A percentile compares a stretch with the other conserved stretches of the same genome.
Evolutionary conservation across 139 green algal genomes (phyloP).

Genomic region (Astrephomene gubernaculifera): DNA sequence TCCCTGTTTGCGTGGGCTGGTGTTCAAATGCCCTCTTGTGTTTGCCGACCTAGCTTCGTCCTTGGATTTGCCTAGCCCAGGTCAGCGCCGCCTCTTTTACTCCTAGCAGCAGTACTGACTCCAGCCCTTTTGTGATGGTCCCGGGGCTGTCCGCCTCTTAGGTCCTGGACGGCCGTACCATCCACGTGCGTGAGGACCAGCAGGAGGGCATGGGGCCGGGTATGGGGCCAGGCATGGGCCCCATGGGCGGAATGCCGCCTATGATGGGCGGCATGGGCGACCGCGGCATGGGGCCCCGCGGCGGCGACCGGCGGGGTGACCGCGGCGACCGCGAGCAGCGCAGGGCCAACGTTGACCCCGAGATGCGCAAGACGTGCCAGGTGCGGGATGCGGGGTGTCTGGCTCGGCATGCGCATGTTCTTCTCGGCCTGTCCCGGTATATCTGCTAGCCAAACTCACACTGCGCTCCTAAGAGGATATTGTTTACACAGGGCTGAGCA

Average conservation of each 20-base stretch:
- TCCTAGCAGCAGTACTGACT: no score
- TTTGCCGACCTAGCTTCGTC: no score
- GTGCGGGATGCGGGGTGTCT: no score
- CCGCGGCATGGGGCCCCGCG: background rate
- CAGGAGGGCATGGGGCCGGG: slow-evolving; percentile 64
- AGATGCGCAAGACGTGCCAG: slow-evolving; percentile 45
- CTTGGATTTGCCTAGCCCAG: no score
- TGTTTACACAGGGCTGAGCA: no score
- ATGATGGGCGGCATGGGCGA: slow-evolving; percentile 1
- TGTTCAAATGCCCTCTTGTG: no score
- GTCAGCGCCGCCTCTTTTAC: no score
- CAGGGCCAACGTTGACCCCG: slow-evolving; percentile 4
- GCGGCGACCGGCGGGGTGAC: background rate
- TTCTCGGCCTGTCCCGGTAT: no score
- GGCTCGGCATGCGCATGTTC: no score
- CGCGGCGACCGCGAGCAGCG: slow-evolving; percentile 18
- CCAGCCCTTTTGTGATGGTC: background rate
- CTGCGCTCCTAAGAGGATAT: no score
- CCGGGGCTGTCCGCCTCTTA: background rate
- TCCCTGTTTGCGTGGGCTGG: no score
- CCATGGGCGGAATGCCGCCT: slow-evolving; percentile 12
- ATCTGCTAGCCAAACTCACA: no score
- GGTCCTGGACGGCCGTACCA: slow-evolving; percentile 58
- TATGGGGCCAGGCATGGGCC: slow-evolving; percentile 20
- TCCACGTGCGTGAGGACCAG: slow-evolving; percentile 72